Conservation (phyloP, 2,329 filamentous ascomycete genomes). For the Cercospora janseana region DNA sequence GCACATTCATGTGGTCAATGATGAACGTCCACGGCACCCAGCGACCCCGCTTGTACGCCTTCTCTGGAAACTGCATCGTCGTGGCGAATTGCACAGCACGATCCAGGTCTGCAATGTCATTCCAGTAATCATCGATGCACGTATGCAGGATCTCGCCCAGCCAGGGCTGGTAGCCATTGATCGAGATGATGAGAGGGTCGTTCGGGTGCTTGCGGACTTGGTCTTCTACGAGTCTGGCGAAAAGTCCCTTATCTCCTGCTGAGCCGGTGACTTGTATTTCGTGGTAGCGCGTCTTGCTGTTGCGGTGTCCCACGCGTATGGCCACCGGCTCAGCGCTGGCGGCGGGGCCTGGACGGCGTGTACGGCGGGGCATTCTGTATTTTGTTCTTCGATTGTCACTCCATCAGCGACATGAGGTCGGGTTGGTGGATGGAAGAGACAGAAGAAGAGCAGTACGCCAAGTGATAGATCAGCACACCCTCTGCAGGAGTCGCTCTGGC, state of each 20-base stretch:
- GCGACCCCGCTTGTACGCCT: conserved; percentile 33
- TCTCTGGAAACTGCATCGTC: conserved; percentile 40
- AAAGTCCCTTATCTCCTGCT: conserved; percentile 33
- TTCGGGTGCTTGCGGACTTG: conserved; percentile 34
- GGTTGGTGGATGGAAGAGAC: not conserved
- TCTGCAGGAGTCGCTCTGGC: not conserved
- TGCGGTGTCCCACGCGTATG: conserved; percentile 36
- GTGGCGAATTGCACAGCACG: conserved; percentile 38
- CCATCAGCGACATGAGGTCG: not conserved
- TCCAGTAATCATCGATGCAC: conserved; percentile 38
- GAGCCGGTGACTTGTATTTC: conserved; percentile 31
- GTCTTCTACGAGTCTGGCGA: conserved; percentile 36
- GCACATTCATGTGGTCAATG: conserved; percentile 41
- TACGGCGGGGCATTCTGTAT: conserved; percentile 17
- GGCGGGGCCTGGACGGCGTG: conserved; percentile 29
- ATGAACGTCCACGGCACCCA: conserved; percentile 41
- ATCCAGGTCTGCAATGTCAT: conserved; percentile 37
- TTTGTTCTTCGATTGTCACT: not conserved
- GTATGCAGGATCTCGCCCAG: conserved; percentile 36
- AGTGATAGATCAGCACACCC: not conserved
- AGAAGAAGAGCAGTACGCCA: not conserved
- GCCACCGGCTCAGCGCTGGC: conserved; percentile 27
- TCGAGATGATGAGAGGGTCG: conserved; percentile 37
- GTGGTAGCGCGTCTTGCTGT: conserved; percentile 30
- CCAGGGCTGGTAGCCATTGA: conserved; percentile 40